Percentiles rank a stretch among this genome's conserved stretches.
Evolutionary conservation across 805 yeast species (phyloP).

Genomic region (Pichia insulana): DNA sequence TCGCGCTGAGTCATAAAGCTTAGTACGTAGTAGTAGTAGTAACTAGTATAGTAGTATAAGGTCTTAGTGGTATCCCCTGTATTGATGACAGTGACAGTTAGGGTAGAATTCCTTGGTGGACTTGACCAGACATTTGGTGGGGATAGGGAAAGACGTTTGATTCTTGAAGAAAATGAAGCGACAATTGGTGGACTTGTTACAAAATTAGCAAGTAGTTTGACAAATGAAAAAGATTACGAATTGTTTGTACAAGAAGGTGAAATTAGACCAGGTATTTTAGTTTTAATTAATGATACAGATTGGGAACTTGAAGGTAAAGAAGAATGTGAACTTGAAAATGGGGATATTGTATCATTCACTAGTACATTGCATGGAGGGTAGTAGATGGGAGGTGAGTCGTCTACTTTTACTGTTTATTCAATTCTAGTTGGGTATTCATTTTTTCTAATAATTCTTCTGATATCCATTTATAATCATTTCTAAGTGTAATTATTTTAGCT

Average conservation of each 20-base stretch:
- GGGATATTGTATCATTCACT: slow-evolving; percentile 79
- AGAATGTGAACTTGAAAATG: slow-evolving; percentile 62
- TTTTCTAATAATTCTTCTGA: slow-evolving; percentile 35
- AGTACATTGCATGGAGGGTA: slow-evolving; percentile 94
- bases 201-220: slow-evolving; percentile 36
- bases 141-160: slow-evolving; percentile 27
- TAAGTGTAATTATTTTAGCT: slow-evolving; percentile 52
- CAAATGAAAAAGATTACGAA: slow-evolving; percentile 52
- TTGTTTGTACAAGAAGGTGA: slow-evolving; percentile 77
- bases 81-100: slow-evolving; percentile 28
- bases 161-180: slow-evolving; percentile 25
- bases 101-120: slow-evolving; percentile 60
- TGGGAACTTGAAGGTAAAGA: slow-evolving; percentile 95
- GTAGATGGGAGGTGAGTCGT: too few relatives aligned
- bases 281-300: slow-evolving; percentile 86
- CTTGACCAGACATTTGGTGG: slow-evolving; percentile 69
- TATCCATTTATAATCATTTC: slow-evolving; percentile 58
- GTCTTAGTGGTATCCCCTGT: too few relatives aligned
- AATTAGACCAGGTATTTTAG: slow-evolving; percentile 87
- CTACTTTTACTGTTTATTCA: too few relatives aligned
- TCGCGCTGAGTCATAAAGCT: too few relatives aligned
- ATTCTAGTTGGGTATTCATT: slow-evolving; percentile 33
- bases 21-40: too few relatives aligned
- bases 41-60: too few relatives aligned
- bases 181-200: too few relatives aligned